Percentiles rank a stretch among this genome's conserved stretches.
These are phyloP conservation scores for Acorus calamus DNA, from an alignment of 106 monocot genomes.

Conservation along the genomic window DNA sequence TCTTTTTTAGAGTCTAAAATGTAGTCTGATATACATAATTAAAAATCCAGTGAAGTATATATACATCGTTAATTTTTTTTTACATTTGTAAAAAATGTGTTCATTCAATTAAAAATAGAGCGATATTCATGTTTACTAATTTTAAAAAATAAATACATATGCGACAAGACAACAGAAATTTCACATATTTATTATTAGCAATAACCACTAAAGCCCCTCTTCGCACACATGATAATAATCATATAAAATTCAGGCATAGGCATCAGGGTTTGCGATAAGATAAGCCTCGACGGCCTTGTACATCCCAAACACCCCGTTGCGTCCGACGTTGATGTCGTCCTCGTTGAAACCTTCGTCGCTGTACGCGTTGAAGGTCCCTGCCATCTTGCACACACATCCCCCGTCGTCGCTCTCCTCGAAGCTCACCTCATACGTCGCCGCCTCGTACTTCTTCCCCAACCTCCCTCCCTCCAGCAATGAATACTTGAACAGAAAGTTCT, in stretches of 20 bases:
- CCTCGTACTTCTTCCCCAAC: constrained; percentile 11
- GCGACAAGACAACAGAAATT: too few species aligned
- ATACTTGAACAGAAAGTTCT: constrained; percentile 15
- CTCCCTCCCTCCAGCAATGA: constrained; percentile 19
- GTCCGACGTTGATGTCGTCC: constrained; percentile 7
- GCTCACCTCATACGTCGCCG: constrained; percentile 12
- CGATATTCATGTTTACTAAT: too few species aligned
- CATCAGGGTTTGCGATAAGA: constrained; percentile 29
- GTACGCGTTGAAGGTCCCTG: constrained; percentile 8
- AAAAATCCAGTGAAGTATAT: too few species aligned
- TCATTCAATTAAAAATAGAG: too few species aligned
- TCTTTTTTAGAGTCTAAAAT: too few species aligned
- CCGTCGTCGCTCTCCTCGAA: constrained; percentile 4
- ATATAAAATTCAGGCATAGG: constrained; percentile 15
- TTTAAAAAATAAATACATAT: too few species aligned
- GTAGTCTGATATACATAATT: too few species aligned
- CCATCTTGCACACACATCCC: constrained; percentile 23
- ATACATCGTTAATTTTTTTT: too few species aligned
- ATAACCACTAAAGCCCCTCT: too few species aligned
- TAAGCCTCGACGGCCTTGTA: constrained; percentile 30
- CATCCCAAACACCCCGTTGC: not conserved
- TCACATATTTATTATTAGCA: too few species aligned
- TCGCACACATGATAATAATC: too few species aligned
- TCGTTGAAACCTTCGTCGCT: constrained; percentile 3
- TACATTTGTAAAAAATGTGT: too few species aligned